Base-by-base conservation (phyloP, 225 moss, liverwort and hornwort species). In the Straminergon stramineum region DNA sequence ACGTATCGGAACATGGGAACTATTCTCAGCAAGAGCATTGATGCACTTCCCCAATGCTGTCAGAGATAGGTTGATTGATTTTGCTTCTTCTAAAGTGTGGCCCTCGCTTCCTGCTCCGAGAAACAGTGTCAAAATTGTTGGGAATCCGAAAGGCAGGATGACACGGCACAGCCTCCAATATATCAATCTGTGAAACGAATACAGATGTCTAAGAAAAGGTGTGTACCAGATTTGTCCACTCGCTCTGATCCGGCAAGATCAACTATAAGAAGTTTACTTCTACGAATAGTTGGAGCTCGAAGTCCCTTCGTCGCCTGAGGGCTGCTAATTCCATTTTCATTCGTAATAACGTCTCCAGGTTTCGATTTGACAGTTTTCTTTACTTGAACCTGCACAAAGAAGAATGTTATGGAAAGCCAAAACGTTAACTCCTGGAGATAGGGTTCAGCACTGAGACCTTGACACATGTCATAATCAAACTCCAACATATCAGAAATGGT, bases 11-110 rank as follows among this genome's bases (percentile, higher is more conserved):
- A 98, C 98, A 92, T 98, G 98, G n/a, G 96, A 93, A 89, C 98
- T 98, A 77, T 93, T 95, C 91, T 98, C 98, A 82, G 98, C 98
- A 73, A 98, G 94, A 67, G 98, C 98, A 87, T 97, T 98, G 90
- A 98, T 98, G 87, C 97, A 98, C 65, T 98, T 98, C 71, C 97
- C 98, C 84, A 98, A 91, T 76, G 97, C 95, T 82, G 98, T 97
- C 81, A 98, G 92, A 76, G 98, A 98, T 26, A 98, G 89, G 88
- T 98, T 97, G 88, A 98, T 98, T 58, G 98, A 98, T 79, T 98
- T 98, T 48, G 98, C 97, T 93, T 98, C 98, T 89, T 98, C 98
- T 86, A 98, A 91, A 43, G 96, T 98, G 90, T 97, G 98, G 60
- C 98, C 98, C 91, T 98, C 98, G 83, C 97, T 98, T 70, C 96